These are phyloP conservation scores for Fusarium buxicola DNA, from an alignment of 2,329 filamentous ascomycete species.

Conservation along the genomic window DNA sequence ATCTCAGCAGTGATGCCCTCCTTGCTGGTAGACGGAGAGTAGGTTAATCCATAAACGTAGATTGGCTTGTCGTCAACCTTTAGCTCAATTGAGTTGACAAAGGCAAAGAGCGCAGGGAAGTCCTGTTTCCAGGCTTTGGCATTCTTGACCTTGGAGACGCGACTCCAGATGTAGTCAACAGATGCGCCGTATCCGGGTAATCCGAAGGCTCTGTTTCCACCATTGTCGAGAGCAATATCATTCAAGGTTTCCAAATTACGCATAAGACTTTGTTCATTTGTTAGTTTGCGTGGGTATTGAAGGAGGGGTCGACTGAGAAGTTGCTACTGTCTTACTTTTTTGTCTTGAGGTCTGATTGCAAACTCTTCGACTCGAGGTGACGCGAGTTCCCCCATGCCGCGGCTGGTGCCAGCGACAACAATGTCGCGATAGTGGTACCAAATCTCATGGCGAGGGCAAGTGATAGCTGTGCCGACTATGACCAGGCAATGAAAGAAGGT, in stretches of 20 bases:
- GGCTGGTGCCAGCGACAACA: slow-evolving; percentile 22
- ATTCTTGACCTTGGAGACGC: slow-evolving; percentile 54
- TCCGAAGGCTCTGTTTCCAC: slow-evolving; percentile 65
- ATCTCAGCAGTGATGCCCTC: slow-evolving; percentile 39
- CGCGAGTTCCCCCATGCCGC: slow-evolving; percentile 14
- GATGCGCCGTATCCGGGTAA: slow-evolving; percentile 62
- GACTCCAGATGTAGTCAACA: slow-evolving; percentile 61
- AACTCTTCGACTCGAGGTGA: slow-evolving; percentile 27
- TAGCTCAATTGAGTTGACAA: slow-evolving; percentile 53
- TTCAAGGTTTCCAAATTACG: slow-evolving; percentile 29
- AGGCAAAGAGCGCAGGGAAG: slow-evolving; percentile 61
- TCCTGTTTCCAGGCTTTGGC: slow-evolving; percentile 59
- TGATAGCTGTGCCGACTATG: not conserved
- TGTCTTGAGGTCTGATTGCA: slow-evolving; percentile 31
- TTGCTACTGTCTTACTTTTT: slow-evolving; percentile 11
- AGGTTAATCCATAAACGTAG: slow-evolving; percentile 38
- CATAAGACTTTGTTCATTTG: slow-evolving; percentile 14
- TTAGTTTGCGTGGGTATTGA: not conserved
- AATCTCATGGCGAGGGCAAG: slow-evolving; percentile 12
- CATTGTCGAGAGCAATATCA: slow-evolving; percentile 50
- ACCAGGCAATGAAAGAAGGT: not conserved
- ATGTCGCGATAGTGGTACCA: slow-evolving; percentile 8
- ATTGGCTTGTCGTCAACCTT: slow-evolving; percentile 43
- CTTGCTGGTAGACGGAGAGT: slow-evolving; percentile 31
- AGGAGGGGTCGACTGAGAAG: too few relatives aligned